Conservation (phyloP, 1,139 yeast species). For the Kluyveromyces sp. region DNA sequence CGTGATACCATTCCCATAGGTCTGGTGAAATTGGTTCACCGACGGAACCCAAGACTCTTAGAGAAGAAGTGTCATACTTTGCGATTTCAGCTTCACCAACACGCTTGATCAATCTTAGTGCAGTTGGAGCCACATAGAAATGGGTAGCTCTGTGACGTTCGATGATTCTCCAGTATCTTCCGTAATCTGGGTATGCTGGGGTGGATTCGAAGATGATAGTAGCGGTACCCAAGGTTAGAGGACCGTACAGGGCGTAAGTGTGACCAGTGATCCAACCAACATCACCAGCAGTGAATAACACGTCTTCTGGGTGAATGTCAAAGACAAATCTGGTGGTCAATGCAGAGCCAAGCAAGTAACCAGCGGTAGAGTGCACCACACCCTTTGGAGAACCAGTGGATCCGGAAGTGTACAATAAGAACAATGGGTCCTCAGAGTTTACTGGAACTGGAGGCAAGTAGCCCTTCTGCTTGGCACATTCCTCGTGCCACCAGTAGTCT, state of each 20-base stretch:
- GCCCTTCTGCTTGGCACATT: constrained; percentile 70
- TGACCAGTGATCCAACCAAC: constrained; percentile 99
- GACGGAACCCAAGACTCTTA: constrained; percentile 94
- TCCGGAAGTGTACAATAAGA: constrained; percentile 45
- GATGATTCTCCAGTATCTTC: constrained; percentile 95
- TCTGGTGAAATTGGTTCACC: constrained; percentile 99
- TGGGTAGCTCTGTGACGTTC: constrained; percentile 92
- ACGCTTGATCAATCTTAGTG: constrained; percentile 87
- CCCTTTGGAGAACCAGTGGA: constrained; percentile 99
- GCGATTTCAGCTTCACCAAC: constrained; percentile 82
- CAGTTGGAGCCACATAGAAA: constrained; percentile 98
- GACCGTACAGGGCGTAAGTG: constrained; percentile 92
- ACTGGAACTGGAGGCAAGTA: constrained; percentile 86
- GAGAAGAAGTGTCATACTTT: constrained; percentile 80
- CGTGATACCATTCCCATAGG: constrained; percentile 97
- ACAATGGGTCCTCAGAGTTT: constrained; percentile 34
- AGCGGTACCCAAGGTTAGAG: constrained; percentile 81
- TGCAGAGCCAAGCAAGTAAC: constrained; percentile 90
- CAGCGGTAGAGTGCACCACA: constrained; percentile 92
- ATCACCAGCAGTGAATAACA: constrained; percentile 94
- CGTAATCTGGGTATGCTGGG: constrained; percentile 94
- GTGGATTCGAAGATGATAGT: constrained; percentile 95
- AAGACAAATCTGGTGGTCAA: constrained; percentile 89
- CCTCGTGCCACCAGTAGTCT: constrained; percentile 93
- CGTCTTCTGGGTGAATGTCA: constrained; percentile 83